Conservation (phyloP, 2,329 filamentous ascomycete species). For the Penicillium griseofulvum region DNA sequence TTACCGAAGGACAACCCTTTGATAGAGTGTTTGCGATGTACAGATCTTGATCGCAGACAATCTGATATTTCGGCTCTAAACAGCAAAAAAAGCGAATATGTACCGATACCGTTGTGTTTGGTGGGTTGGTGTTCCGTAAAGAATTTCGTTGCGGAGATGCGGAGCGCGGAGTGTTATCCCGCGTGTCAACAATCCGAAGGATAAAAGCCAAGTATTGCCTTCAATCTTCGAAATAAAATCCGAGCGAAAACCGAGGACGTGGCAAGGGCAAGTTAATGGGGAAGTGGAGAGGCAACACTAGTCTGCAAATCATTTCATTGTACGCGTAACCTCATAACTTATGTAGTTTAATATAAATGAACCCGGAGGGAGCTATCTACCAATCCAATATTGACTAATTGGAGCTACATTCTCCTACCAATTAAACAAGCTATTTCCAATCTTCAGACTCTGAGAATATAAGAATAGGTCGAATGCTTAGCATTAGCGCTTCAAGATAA, state of each 20-base stretch:
- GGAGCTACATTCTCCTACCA: background rate
- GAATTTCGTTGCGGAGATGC: constrained; percentile 4
- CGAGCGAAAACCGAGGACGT: constrained; percentile 1
- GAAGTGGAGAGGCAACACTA: constrained; percentile 5
- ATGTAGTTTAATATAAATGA: background rate
- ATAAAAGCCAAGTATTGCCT: background rate
- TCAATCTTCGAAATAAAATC: background rate
- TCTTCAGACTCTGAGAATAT: background rate
- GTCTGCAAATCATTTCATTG: constrained; percentile 4
- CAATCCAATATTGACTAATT: background rate
- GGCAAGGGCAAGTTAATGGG: constrained; percentile 1
- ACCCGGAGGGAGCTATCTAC: background rate
- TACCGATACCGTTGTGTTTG: background rate
- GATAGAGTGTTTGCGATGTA: background rate
- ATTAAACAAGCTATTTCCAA: background rate
- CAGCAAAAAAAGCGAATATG: background rate
- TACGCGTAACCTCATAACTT: constrained; percentile 2
- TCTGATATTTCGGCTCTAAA: background rate
- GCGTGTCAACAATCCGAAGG: background rate
- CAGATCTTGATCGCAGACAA: background rate
- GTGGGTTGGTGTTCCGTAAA: constrained; percentile 1
- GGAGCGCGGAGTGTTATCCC: constrained; percentile 6
- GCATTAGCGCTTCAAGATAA: constrained; percentile 12
- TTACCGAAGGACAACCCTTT: background rate
- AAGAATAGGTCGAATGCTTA: constrained; percentile 9